Evolutionary conservation across 1,139 yeast species (phyloP), one percentile per base, ranked within the genome.

Genomic region (Hansenula sp.): DNA sequence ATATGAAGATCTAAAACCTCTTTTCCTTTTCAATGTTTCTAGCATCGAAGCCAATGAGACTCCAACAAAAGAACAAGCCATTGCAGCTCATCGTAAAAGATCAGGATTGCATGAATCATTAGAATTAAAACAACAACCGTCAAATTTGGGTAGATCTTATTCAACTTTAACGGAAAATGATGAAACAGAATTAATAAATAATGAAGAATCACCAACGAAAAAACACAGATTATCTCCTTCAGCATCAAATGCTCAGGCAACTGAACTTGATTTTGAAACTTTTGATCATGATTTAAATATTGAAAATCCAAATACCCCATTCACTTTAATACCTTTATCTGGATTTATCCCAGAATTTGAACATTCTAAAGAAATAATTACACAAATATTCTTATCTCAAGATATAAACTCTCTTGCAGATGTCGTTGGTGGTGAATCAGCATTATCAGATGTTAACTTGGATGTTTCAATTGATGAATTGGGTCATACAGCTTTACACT

Each of bases 401-500:
- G 73, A 73, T 29, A 57, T 60, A 26, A 65, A 63, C 14, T 56
- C 66, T 2, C 51, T 63, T 19, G 45, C 58, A 21, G 65, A 70
- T 18, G 56, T 71, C 0, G 60, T 61, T 18, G 63, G 63, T 10
- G 69, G 67, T 4, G 65, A 71, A 28, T 60, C 62, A 25, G 43
- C 53, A 0, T 35, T 53, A 3, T 32, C 40, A 4, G 47, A 45
- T 34, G 50, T 53, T 17, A 59, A 43, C 51, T 57, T 59, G 38
- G 59, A 51, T 40, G 66, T 88, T 31, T 81, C 96, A 2, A 87
- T 94, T 37, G 99, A 94, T 61, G 94, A 85, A 52, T 79, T 84
- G 43, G 97, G 97, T 0, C 94, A 92, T 56, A 83, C 96, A 0
- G 89, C 96, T 1, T 71, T 94, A 44, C 99, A 94, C 61, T 87